Conservation (phyloP, 2,329 filamentous ascomycete genomes). For the Talaromyces sp. region DNA sequence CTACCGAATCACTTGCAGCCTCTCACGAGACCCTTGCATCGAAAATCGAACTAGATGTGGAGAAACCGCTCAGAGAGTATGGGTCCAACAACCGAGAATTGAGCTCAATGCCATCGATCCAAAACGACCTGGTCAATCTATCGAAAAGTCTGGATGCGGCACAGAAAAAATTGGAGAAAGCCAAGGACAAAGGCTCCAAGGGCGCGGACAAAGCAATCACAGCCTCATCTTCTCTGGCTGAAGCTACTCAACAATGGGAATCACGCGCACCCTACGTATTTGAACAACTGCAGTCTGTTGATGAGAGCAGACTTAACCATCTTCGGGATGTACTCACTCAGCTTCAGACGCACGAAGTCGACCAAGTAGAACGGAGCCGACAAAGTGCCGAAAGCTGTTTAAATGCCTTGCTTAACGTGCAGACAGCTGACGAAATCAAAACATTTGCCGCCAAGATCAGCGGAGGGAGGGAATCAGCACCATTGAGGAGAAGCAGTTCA, state of each 20-base stretch:
- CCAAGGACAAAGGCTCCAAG: constrained; percentile 71
- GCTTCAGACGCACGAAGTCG: constrained; percentile 85
- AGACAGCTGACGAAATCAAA: constrained; percentile 78
- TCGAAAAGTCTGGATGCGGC: constrained; percentile 80
- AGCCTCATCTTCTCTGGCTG: constrained; percentile 67
- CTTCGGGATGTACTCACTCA: constrained; percentile 87
- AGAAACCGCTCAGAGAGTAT: constrained; percentile 74
- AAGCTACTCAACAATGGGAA: constrained; percentile 80
- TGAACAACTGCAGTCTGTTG: constrained; percentile 82
- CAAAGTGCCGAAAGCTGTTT: constrained; percentile 72
- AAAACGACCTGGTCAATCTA: constrained; percentile 71
- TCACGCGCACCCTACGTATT: constrained; percentile 93
- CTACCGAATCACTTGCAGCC: constrained; percentile 72
- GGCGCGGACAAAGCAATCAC: constrained; percentile 67
- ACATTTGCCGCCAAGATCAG: constrained; percentile 35
- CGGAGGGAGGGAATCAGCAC: constrained; percentile 27
- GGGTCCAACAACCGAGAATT: constrained; percentile 66
- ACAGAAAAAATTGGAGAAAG: constrained; percentile 78
- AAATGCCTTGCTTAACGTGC: constrained; percentile 76
- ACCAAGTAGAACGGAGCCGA: constrained; percentile 72
- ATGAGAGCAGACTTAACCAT: constrained; percentile 84
- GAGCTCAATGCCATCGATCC: constrained; percentile 72
- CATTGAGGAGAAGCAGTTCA: constrained; percentile 17
- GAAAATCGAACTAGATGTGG: constrained; percentile 83
- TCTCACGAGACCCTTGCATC: constrained; percentile 76